Evolutionary conservation across 768 basidiomycete genomes (phyloP).

Genomic region (Kwoniella mangroviensis): DNA sequence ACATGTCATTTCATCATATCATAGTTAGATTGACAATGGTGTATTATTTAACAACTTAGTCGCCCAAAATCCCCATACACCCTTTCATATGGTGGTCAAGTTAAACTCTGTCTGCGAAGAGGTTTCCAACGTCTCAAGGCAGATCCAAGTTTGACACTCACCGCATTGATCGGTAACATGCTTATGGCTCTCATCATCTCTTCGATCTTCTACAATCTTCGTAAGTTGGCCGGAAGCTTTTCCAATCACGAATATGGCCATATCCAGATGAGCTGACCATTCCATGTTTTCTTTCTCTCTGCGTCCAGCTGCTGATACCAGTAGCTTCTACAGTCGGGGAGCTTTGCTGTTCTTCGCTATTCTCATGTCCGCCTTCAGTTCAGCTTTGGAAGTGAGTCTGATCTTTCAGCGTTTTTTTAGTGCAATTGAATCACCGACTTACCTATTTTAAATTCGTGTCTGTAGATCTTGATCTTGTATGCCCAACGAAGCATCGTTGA

Average conservation of each 20-base stretch:
- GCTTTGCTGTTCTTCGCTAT: constrained; percentile 61
- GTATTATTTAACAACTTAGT: constrained; percentile 20
- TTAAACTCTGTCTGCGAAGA: constrained; percentile 61
- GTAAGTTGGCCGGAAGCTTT: constrained; percentile 13
- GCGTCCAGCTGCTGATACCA: constrained; percentile 31
- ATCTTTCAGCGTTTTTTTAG: background rate
- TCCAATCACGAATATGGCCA: background rate
- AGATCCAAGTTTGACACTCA: constrained; percentile 58
- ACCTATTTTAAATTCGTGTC: no score
- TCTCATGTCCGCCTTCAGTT: constrained; percentile 64
- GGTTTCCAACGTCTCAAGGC: constrained; percentile 62
- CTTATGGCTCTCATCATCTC: constrained; percentile 52
- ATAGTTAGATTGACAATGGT: constrained; percentile 50
- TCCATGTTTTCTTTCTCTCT: background rate
- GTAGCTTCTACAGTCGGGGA: constrained; percentile 49
- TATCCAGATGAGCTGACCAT: background rate
- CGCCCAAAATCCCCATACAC: constrained; percentile 60
- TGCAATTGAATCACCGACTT: background rate
- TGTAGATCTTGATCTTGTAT: constrained; percentile 58
- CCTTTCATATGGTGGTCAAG: constrained; percentile 62
- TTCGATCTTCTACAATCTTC: constrained; percentile 56
- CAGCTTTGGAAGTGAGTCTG: constrained; percentile 50
- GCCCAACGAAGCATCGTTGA: constrained; percentile 60
- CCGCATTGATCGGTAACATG: constrained; percentile 53
- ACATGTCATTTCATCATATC: constrained; percentile 64